A percentile compares a stretch with the other conserved stretches of the same genome.
These are phyloP conservation scores for Neolentinus lepideus DNA, from an alignment of 1,284 basidiomycete genomes.

Conservation along the genomic window DNA sequence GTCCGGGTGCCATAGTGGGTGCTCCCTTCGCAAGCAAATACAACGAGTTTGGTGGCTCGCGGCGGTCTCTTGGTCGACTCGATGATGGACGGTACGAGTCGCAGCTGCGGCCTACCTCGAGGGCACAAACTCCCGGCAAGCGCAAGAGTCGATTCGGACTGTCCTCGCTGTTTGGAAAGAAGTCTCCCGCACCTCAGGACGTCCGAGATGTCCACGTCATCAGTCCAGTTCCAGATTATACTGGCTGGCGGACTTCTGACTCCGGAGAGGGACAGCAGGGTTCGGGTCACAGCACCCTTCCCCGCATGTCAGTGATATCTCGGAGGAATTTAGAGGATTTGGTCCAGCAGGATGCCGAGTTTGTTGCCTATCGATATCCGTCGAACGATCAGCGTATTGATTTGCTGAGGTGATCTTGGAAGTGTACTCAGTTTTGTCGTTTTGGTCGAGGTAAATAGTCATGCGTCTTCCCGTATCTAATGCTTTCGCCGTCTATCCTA, in stretches of 20 bases:
- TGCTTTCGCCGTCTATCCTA: background rate
- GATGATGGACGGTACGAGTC: slow-evolving; percentile 36
- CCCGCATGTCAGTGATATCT: slow-evolving; percentile 54
- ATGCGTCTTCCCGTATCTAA: background rate
- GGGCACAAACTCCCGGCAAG: slow-evolving; percentile 35
- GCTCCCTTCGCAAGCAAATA: slow-evolving; percentile 31
- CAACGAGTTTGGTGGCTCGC: slow-evolving; percentile 63
- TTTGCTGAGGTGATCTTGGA: background rate
- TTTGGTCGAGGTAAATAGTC: background rate
- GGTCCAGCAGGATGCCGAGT: slow-evolving; percentile 73
- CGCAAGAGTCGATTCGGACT: slow-evolving; percentile 67
- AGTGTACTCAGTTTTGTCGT: background rate
- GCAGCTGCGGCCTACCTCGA: slow-evolving; percentile 10
- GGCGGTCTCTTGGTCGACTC: slow-evolving; percentile 49
- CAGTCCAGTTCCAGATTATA: slow-evolving; percentile 11
- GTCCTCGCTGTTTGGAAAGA: slow-evolving; percentile 57
- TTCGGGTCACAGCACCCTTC: slow-evolving; percentile 23
- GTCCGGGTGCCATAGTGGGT: slow-evolving; percentile 10
- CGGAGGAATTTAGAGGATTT: slow-evolving; percentile 66
- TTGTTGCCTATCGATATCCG: slow-evolving; percentile 79
- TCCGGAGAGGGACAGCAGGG: slow-evolving; percentile 32
- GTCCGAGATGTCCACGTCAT: slow-evolving; percentile 8
- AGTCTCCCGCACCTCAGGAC: slow-evolving; percentile 22
- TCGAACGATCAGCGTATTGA: slow-evolving; percentile 48
- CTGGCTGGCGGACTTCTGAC: slow-evolving; percentile 18